Percentiles rank a stretch among this genome's conserved stretches.
Conservation (phyloP, 371 early-diverging fungal genomes). For the Rhizomucor miehei region DNA sequence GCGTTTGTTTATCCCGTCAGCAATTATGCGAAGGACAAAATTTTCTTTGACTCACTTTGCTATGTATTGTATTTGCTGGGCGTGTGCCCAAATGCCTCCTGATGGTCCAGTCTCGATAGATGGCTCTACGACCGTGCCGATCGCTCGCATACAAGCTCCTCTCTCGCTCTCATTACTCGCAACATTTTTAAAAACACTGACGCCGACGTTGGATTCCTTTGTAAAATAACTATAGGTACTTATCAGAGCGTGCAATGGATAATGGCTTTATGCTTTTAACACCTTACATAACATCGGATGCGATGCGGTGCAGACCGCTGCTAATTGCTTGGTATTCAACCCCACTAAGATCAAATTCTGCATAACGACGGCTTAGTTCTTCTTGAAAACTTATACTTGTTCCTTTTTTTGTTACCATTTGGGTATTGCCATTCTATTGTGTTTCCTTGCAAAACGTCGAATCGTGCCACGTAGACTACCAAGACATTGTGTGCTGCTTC, state of each 20-base stretch:
- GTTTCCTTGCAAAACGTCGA: conserved; percentile 58
- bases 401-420: conserved; percentile 19
- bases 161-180: conserved; percentile 26
- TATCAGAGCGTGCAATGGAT: too few relatives aligned
- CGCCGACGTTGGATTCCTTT: conserved; percentile 39
- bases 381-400: background rate
- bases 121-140: conserved; percentile 54
- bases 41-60: background rate
- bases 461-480: conserved; percentile 56
- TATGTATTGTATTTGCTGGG: conserved; percentile 25
- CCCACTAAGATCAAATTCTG: conserved; percentile 50
- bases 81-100: conserved; percentile 53
- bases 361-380: background rate
- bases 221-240: conserved; percentile 49
- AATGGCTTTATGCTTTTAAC: background rate
- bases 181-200: conserved; percentile 50
- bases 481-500: conserved; percentile 24
- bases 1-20: background rate
- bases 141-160: conserved; percentile 58
- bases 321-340: conserved; percentile 61
- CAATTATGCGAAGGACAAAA: background rate
- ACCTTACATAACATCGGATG: conserved; percentile 55
- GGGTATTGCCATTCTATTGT: conserved; percentile 61
- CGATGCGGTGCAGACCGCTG: conserved; percentile 56
- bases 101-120: conserved; percentile 40